Evolutionary conservation across 192 early-diverging fungal species (phyloP), one percentile per base, ranked within the genome.

Genomic region (Paraglomus occultum): DNA sequence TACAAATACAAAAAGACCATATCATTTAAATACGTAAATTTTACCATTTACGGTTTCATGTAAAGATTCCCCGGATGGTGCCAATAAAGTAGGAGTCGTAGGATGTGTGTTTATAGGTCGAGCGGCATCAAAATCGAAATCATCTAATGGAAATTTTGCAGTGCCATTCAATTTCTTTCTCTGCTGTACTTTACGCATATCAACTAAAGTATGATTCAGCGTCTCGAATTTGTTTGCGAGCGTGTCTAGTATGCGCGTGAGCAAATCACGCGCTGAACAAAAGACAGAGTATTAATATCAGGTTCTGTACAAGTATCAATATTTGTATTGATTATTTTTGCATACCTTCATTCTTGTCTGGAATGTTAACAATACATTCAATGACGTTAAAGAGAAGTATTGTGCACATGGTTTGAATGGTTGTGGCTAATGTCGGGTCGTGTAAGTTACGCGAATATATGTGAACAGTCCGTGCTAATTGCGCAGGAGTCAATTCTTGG

Each of bases 371-470:
- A 73, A 94, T 88, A 57, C 88, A 90, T 55, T 98, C 97, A 11
- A 95, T 91, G 20, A 98, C 76, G 73, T 95, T 95, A 48, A 95
- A 76, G 14, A 99, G 81, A 23, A 99, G 79, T 72, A 97, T 98
- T 64, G 89, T 90, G 70, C 95, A 96, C 94, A 98, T 95, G 1
- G 94, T 97, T 75, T 98, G 97, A 46, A 98, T 93, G 62, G 89
- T 91, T 0, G 92, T 89, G 38, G 95, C 87, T 48, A 99, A 84
- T n/a, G 85, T 85, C 31, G 87, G 83, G 77, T 99, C 97, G 72
- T 98, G 95, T 65, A 98, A 79, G 79, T 95, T 95, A 17, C 88
- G 79, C 2, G 96, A 90, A 77, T 97, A 98, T 53, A 95, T 93
- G 65, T 92, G 89, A 10, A 99, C 90, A 42, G 92, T 94, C 51